Percentiles rank a stretch among this genome's conserved stretches.
Conservation (phyloP, 164 flowering plant species). For the Protea cynaroides region DNA sequence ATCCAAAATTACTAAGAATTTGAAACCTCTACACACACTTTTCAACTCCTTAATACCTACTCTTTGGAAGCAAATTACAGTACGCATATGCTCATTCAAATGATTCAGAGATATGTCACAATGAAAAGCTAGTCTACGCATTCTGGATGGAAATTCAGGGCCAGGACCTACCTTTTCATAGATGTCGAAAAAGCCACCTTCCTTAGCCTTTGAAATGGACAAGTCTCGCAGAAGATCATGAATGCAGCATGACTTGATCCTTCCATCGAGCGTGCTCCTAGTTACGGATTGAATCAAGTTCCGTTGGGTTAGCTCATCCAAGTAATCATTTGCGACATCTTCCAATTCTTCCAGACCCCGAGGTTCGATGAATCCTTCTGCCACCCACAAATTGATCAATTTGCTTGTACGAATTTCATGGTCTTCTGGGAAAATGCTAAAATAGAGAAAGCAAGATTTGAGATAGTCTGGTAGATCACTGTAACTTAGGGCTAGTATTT, state of each 20-base stretch:
- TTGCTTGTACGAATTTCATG: constrained; percentile 18
- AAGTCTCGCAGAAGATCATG: constrained; percentile 12
- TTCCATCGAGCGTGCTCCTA: constrained; percentile 22
- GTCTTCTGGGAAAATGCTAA: constrained; percentile 25
- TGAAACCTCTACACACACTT: constrained; percentile 3
- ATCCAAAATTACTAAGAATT: constrained; percentile 28
- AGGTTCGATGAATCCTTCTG: constrained; percentile 24
- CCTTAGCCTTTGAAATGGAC: constrained; percentile 15
- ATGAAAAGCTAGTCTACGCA: constrained; percentile 14
- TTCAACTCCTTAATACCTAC: background rate
- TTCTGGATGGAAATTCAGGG: no score
- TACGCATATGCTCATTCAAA: background rate
- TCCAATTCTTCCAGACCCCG: background rate
- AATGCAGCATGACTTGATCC: constrained; percentile 18
- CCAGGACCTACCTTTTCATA: background rate
- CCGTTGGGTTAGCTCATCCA: constrained; percentile 12
- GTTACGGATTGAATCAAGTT: constrained; percentile 21
- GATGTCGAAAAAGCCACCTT: constrained; percentile 11
- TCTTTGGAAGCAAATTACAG: constrained; percentile 3
- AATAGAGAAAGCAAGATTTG: constrained; percentile 23
- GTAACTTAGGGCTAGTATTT: constrained; percentile 10
- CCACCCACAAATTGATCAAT: constrained; percentile 24
- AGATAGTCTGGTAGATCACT: constrained; percentile 9
- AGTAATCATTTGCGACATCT: constrained; percentile 17
- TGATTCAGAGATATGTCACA: background rate